phyloP scores from a whole-genome alignment of 1,284 basidiomycete genomes.

The Cystobasidium slooffiae region DNA sequence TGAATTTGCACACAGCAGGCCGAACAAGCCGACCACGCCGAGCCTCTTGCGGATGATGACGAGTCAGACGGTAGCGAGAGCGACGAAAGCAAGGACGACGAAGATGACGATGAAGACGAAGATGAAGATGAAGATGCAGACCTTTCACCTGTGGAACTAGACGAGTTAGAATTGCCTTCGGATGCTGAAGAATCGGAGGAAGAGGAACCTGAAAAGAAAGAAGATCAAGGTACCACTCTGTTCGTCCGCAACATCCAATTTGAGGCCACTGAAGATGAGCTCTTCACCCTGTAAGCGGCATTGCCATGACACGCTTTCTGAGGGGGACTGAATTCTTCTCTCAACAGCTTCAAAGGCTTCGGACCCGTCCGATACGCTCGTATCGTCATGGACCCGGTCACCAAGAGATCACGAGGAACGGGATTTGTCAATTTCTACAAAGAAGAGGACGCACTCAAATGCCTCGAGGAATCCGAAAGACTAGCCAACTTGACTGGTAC shows the following conservation, averaged over 20 bases:
- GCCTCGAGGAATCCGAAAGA: slow-evolving; percentile 74
- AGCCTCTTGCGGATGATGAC: slow-evolving; percentile 55
- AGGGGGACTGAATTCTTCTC: background rate
- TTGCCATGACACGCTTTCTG: background rate
- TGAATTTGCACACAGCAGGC: background rate
- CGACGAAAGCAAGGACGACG: slow-evolving; percentile 57
- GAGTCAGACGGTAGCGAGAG: slow-evolving; percentile 54
- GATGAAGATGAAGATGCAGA: slow-evolving; percentile 56
- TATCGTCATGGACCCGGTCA: slow-evolving; percentile 82
- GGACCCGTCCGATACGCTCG: slow-evolving; percentile 92
- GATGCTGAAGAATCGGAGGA: slow-evolving; percentile 58
- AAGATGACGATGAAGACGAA: slow-evolving; percentile 55
- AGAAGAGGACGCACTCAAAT: slow-evolving; percentile 82
- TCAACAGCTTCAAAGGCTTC: slow-evolving; percentile 78
- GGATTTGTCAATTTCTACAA: slow-evolving; percentile 99
- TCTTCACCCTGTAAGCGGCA: slow-evolving; percentile 70
- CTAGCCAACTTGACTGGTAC: slow-evolving; percentile 67
- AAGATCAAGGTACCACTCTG: slow-evolving; percentile 83
- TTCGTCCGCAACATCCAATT: slow-evolving; percentile 96
- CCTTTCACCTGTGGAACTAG: slow-evolving; percentile 23
- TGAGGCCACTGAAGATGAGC: slow-evolving; percentile 85
- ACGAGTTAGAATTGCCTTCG: slow-evolving; percentile 52
- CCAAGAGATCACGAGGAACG: slow-evolving; percentile 86
- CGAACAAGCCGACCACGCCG: slow-evolving; percentile 63
- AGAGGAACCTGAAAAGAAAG: slow-evolving; percentile 62